A percentile compares a stretch with the other conserved stretches of the same genome.
Conservation (phyloP, 2,329 filamentous ascomycete genomes). For the Pyricularia sp. region DNA sequence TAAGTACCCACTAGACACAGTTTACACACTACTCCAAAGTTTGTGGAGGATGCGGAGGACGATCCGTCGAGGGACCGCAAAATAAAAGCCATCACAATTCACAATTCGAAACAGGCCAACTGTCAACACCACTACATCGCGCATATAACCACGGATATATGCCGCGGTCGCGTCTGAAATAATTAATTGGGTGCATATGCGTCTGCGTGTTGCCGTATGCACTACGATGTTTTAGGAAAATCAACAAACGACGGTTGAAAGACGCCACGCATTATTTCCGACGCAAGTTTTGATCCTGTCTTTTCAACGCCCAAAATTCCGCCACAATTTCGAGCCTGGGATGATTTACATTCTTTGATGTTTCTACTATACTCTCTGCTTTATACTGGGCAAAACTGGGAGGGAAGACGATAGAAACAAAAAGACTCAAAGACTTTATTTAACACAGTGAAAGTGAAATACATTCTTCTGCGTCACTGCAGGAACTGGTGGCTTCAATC, state of each 20-base stretch:
- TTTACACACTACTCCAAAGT: neutral
- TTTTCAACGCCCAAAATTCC: neutral
- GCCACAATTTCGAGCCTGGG: no score
- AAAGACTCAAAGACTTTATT: no score
- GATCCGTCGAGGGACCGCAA: neutral
- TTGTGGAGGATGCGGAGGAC: neutral
- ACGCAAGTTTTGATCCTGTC: neutral
- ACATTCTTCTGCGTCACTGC: neutral
- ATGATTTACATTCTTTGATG: no score
- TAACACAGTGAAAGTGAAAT: neutral
- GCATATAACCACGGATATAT: neutral
- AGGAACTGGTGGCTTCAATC: neutral
- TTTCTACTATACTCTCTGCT: no score
- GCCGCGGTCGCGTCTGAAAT: neutral
- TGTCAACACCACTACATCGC: neutral
- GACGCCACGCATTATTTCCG: neutral
- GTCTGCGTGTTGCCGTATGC: neutral
- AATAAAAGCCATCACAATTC: neutral
- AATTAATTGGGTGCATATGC: neutral
- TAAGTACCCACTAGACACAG: neutral
- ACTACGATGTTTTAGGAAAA: neutral
- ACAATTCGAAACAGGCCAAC: neutral
- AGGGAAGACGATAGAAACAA: no score
- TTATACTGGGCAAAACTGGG: no score
- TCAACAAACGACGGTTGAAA: neutral